A percentile compares a stretch with the other conserved stretches of the same genome.
phyloP scores from a whole-genome alignment of 148 eudicot genomes.

The Chenopodium suecicum region DNA sequence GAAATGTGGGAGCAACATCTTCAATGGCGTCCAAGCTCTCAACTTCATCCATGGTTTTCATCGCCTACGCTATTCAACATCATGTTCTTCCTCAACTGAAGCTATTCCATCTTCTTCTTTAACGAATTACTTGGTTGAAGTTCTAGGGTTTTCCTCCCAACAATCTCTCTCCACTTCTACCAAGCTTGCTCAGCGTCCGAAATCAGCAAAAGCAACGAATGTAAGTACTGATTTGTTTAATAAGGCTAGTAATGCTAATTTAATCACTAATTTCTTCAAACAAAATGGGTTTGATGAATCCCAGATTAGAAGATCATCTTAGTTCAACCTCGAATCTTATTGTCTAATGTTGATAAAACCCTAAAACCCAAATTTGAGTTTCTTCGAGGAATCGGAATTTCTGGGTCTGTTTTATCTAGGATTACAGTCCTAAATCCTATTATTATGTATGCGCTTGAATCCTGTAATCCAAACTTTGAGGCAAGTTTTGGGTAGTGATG shows the following conservation, averaged over 20 bases:
- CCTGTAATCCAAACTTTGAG: constrained; percentile 19
- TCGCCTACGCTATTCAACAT: neutral
- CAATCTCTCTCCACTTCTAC: constrained; percentile 19
- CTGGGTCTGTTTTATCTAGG: constrained; percentile 25
- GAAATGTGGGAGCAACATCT: neutral
- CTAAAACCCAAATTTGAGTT: constrained; percentile 37
- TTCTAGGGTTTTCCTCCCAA: constrained; percentile 32
- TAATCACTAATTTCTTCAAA: constrained; percentile 21
- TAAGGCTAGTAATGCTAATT: constrained; percentile 11
- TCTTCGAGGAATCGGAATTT: constrained; percentile 29
- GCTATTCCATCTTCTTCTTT: neutral
- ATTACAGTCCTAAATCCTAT: constrained; percentile 8
- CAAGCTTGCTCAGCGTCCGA: neutral
- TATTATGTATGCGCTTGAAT: neutral
- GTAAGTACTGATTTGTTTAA: neutral
- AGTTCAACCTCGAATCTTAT: constrained; percentile 4
- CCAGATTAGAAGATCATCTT: constrained; percentile 21
- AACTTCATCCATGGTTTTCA: neutral
- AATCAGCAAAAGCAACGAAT: neutral
- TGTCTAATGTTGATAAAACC: constrained; percentile 29
- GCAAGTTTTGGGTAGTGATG: constrained; percentile 20
- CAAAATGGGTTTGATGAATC: constrained; percentile 23
- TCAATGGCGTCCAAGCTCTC: neutral
- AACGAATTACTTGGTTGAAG: constrained; percentile 20
- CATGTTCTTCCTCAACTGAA: neutral